A percentile compares a stretch with the other conserved stretches of the same genome.
These are phyloP conservation scores for Ganoderma meredithae DNA, from an alignment of 1,284 basidiomycete genomes.

Conservation along the genomic window DNA sequence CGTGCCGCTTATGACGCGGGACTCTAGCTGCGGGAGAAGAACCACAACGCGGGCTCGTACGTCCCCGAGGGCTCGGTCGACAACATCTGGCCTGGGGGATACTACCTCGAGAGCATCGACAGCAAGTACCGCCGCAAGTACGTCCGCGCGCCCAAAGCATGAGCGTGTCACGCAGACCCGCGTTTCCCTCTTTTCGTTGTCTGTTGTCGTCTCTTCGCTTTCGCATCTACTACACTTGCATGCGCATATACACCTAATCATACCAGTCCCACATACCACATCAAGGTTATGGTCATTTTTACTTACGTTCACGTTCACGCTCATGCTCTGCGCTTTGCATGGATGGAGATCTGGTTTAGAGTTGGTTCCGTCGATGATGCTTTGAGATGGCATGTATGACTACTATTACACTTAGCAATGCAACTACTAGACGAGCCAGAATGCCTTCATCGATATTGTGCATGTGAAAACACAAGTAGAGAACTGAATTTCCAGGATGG, in stretches of 20 bases:
- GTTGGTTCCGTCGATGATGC: neutral
- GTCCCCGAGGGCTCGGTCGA: slow-evolving; percentile 87
- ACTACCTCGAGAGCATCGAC: slow-evolving; percentile 95
- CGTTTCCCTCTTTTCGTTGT: neutral
- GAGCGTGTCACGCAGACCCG: slow-evolving; percentile 3
- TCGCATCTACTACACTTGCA: neutral
- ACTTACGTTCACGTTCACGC: neutral
- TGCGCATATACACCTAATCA: slow-evolving; percentile 1
- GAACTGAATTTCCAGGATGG: no score
- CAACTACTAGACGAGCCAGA: slow-evolving; percentile 7
- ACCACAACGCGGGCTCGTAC: slow-evolving; percentile 93
- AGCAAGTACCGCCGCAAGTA: slow-evolving; percentile 94
- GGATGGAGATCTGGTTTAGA: slow-evolving; percentile 5
- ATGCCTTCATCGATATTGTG: neutral
- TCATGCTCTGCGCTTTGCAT: neutral
- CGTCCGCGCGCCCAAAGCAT: slow-evolving; percentile 43
- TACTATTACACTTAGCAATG: slow-evolving; percentile 2
- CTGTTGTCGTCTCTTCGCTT: neutral
- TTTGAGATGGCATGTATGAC: slow-evolving; percentile 11
- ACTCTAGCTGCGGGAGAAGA: slow-evolving; percentile 88
- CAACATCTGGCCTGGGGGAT: slow-evolving; percentile 94
- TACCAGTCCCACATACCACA: neutral
- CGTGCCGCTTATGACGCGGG: slow-evolving; percentile 4
- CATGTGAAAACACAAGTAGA: no score
- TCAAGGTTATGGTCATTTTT: neutral